Evolutionary conservation across 306 rosid species (phyloP), one percentile per base, ranked within the genome.

Genomic region (Urtica urens): DNA sequence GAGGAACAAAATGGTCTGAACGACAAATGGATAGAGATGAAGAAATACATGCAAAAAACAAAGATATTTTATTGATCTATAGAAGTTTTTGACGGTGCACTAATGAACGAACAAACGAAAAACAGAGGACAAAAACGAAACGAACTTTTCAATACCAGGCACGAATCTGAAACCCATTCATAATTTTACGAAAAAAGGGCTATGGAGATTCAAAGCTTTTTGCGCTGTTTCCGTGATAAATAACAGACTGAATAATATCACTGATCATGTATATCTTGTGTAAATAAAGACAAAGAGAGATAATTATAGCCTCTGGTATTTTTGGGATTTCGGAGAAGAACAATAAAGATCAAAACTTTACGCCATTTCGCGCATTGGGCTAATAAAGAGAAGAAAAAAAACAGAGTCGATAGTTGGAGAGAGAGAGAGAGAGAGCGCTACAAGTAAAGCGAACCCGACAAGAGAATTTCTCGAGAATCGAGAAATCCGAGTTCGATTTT

Each of bases 401-500:
- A 26, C 3, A n/a, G 29, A 18, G 18, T 19, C 24, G 25, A 18
- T 16, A 51, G 41, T 50, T 16, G 38, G 25, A 8, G 15, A 30
- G 10, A 17, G 41, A 25, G 31, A 25, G 51, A n/a, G n/a, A n/a
- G n/a, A n/a, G 54, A 46, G 48, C 39, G 2, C 5, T 16, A 28
- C 10, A 19, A 43, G 26, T 38, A 54, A 64, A 40, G 44, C 45
- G 33, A 21, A 26, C 28, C 55, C 40, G 33, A 27, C 59, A 38
- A 31, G 29, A 66, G 45, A 63, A 66, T 67, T 57, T 51, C 70
- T 56, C 77, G 49, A 60, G 62, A 57, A 71, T 18, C 62, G 45
- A 74, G 67, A 74, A 74, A 57, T 65, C 60, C 57, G 54, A 47
- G 33, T 40, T 15, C 41, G 68, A 67, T 52, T 68, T 68, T 58